phyloP scores from a whole-genome alignment of 306 rosid genomes.

The Boehmeria nivea region DNA sequence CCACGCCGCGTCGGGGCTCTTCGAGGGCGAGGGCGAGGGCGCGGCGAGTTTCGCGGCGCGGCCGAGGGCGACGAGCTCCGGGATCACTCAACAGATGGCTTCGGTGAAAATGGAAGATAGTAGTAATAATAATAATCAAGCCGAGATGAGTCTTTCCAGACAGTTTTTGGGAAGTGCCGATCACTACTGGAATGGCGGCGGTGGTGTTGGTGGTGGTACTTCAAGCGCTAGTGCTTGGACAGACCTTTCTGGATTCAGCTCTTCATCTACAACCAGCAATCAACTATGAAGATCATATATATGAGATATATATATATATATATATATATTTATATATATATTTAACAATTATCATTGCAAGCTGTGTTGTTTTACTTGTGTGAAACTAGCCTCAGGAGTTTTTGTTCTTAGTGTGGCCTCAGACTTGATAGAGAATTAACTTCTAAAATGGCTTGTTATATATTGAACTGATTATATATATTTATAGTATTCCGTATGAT shows the following conservation, averaged over 20 bases:
- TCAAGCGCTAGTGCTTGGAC: slow-evolving; percentile 45
- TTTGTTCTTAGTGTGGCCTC: too few relatives aligned
- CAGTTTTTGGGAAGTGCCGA: slow-evolving; percentile 48
- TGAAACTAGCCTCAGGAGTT: too few relatives aligned
- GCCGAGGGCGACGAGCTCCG: slow-evolving; percentile 33
- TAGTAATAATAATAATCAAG: slow-evolving; percentile 12
- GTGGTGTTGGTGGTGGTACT: slow-evolving; percentile 15
- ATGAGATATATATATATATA: neutral
- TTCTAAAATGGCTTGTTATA: too few relatives aligned
- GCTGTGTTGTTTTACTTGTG: neutral
- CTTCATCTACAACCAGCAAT: slow-evolving; percentile 50
- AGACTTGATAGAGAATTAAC: too few relatives aligned
- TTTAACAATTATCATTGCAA: neutral
- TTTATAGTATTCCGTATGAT: neutral
- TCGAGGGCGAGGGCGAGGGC: slow-evolving; percentile 33
- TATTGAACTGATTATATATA: neutral
- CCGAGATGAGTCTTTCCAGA: slow-evolving; percentile 46
- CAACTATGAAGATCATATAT: slow-evolving; percentile 23
- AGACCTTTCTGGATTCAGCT: slow-evolving; percentile 50
- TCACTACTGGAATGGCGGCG: slow-evolving; percentile 47
- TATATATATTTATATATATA: neutral
- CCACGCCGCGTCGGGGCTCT: slow-evolving; percentile 34
- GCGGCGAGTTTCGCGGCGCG: slow-evolving; percentile 30
- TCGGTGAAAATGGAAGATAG: slow-evolving; percentile 63
- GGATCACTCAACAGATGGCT: slow-evolving; percentile 29